These are phyloP conservation scores for Trichosporon sp. DNA, from an alignment of 1,284 basidiomycete species.

Conservation along the genomic window DNA sequence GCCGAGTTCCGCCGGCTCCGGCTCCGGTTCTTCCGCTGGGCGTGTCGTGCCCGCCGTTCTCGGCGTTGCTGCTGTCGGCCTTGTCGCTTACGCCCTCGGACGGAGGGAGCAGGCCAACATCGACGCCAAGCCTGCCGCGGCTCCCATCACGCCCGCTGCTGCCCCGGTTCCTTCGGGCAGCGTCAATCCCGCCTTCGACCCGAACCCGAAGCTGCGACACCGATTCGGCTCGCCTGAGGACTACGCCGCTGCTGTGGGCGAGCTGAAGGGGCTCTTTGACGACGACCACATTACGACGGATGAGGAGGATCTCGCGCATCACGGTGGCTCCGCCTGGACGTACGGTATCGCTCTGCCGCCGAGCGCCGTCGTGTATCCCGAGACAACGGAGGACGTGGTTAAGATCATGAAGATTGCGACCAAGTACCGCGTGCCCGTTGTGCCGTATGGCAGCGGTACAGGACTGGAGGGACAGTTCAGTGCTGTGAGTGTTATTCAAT, in stretches of 20 bases:
- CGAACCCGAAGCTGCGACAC: neutral
- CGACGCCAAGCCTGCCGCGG: neutral
- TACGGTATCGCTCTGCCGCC: slow-evolving; percentile 28
- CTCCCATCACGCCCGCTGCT: neutral
- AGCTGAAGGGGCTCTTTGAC: slow-evolving; percentile 24
- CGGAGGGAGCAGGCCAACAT: neutral
- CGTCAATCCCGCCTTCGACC: slow-evolving; percentile 13
- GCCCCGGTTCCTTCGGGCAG: neutral
- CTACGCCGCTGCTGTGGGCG: slow-evolving; percentile 24
- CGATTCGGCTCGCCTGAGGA: slow-evolving; percentile 26
- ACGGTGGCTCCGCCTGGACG: slow-evolving; percentile 23
- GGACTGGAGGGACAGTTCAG: slow-evolving; percentile 47
- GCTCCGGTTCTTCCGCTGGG: neutral
- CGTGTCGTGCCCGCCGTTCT: neutral
- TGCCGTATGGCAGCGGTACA: slow-evolving; percentile 48
- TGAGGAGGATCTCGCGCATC: slow-evolving; percentile 22
- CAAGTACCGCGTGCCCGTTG: slow-evolving; percentile 44
- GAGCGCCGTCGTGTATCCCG: slow-evolving; percentile 38
- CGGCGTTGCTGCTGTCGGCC: neutral
- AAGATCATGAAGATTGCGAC: slow-evolving; percentile 41
- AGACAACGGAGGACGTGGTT: slow-evolving; percentile 46
- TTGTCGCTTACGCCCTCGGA: neutral
- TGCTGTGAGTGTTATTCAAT: slow-evolving; percentile 23
- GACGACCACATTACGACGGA: slow-evolving; percentile 26
- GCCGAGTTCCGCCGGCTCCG: neutral